A percentile compares a stretch with the other conserved stretches of the same genome.
These are phyloP conservation scores for Solanum sejunctum DNA, from an alignment of 257 asterid species.

Conservation along the genomic window DNA sequence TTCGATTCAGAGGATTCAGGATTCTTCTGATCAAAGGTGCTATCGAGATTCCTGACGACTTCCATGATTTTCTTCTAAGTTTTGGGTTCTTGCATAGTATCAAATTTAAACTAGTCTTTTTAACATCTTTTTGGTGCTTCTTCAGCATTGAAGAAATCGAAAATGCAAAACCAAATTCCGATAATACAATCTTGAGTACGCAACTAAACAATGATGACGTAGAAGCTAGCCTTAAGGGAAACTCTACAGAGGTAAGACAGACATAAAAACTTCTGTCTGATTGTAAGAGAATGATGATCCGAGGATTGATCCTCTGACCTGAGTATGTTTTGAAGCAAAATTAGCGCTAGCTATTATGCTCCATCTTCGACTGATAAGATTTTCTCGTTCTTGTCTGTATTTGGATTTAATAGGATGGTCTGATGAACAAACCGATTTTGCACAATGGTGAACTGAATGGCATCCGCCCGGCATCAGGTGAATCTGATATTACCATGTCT, in stretches of 20 bases:
- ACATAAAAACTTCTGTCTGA: not conserved
- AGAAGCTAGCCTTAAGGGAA: conserved; percentile 21
- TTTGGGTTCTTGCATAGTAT: not conserved
- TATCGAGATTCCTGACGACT: not conserved
- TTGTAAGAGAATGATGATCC: not conserved
- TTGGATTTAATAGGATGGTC: not conserved
- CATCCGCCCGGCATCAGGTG: conserved; percentile 44
- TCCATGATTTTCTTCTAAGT: not conserved
- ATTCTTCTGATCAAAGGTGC: conserved; percentile 61
- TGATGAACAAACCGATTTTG: not conserved
- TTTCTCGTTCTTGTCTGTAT: not conserved
- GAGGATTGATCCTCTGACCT: not conserved
- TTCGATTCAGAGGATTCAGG: conserved; percentile 67
- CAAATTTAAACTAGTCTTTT: not conserved
- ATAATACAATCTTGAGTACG: conserved; percentile 54
- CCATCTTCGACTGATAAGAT: not conserved
- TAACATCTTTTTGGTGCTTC: not conserved
- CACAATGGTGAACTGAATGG: not conserved
- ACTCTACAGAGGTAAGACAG: conserved; percentile 40
- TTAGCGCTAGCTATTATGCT: not conserved
- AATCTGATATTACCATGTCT: conserved; percentile 74
- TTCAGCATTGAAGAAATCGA: conserved; percentile 60
- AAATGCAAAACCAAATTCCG: conserved; percentile 23
- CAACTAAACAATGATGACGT: conserved; percentile 33
- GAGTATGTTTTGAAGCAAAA: not conserved